Evolutionary conservation across 2,329 filamentous ascomycete species (phyloP).

Genomic region (Didymosphaeria variabile): DNA sequence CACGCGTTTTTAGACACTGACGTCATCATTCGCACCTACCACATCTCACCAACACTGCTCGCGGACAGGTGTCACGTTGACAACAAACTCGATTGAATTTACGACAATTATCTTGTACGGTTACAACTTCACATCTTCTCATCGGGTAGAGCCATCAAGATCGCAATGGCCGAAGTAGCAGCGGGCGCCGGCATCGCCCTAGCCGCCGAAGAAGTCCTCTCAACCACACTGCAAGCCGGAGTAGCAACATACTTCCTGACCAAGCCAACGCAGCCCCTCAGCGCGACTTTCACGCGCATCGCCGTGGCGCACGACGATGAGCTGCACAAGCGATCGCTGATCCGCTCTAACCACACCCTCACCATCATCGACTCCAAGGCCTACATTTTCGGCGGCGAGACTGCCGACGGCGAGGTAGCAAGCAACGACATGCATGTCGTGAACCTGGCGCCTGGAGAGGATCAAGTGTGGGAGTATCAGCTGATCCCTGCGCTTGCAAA

Average conservation of each 20-base stretch:
- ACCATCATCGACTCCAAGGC: slow-evolving; percentile 54
- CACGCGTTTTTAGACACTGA: slow-evolving; percentile 13
- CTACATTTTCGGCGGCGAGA: slow-evolving; percentile 56
- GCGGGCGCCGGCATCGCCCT: slow-evolving; percentile 49
- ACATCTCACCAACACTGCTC: background rate
- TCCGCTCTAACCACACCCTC: slow-evolving; percentile 51
- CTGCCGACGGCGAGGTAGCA: slow-evolving; percentile 45
- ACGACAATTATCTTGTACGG: too few species aligned
- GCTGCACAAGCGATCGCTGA: slow-evolving; percentile 41
- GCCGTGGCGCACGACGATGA: slow-evolving; percentile 49
- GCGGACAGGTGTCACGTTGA: too few species aligned
- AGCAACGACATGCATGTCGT: slow-evolving; percentile 55
- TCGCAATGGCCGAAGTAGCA: slow-evolving; percentile 52
- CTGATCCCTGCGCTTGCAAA: slow-evolving; percentile 52
- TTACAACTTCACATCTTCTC: background rate
- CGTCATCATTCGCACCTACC: slow-evolving; percentile 13
- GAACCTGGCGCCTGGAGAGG: slow-evolving; percentile 41
- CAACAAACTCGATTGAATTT: too few species aligned
- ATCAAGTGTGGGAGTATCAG: slow-evolving; percentile 51
- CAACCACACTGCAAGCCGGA: slow-evolving; percentile 50
- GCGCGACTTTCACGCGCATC: slow-evolving; percentile 53
- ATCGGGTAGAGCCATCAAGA: background rate
- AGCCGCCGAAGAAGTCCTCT: slow-evolving; percentile 51
- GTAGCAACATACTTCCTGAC: slow-evolving; percentile 53
- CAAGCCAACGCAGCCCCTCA: slow-evolving; percentile 54